A percentile compares a stretch with the other conserved stretches of the same genome.
These are phyloP conservation scores for Dendrobium catenatum DNA, from an alignment of 106 monocot genomes.

Conservation along the genomic window DNA sequence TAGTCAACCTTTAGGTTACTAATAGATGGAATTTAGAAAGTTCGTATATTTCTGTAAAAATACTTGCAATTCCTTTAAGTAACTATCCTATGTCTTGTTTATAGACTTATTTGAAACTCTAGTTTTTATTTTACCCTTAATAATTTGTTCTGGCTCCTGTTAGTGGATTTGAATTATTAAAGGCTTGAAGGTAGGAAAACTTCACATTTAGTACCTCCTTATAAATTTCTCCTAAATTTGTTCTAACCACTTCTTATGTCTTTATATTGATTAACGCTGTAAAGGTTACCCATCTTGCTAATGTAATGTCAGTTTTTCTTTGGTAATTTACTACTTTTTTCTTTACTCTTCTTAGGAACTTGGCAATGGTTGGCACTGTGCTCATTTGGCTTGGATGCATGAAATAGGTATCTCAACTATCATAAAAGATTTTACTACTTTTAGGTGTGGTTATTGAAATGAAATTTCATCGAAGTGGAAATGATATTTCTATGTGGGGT, in stretches of 20 bases:
- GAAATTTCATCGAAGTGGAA: not conserved
- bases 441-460: not conserved
- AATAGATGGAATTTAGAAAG: no score
- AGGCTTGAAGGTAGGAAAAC: not conserved
- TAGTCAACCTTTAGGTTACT: no score
- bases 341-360: slow-evolving; percentile 14
- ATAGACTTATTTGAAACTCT: no score
- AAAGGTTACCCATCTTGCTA: not conserved
- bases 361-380: slow-evolving; percentile 18
- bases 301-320: not conserved
- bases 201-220: not conserved
- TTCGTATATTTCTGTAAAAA: no score
- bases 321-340: not conserved
- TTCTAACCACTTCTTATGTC: not conserved
- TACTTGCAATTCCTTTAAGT: no score
- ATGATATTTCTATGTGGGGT: not conserved
- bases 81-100: no score
- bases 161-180: not conserved
- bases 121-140: no score
- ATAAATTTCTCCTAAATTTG: not conserved
- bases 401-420: slow-evolving; percentile 23
- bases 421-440: not conserved
- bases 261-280: not conserved
- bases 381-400: slow-evolving; percentile 20
- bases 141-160: not conserved